Evolutionary conservation across 495 filamentous ascomycete genomes (phyloP).

Genomic region (Lindgomyces ingoldianus): DNA sequence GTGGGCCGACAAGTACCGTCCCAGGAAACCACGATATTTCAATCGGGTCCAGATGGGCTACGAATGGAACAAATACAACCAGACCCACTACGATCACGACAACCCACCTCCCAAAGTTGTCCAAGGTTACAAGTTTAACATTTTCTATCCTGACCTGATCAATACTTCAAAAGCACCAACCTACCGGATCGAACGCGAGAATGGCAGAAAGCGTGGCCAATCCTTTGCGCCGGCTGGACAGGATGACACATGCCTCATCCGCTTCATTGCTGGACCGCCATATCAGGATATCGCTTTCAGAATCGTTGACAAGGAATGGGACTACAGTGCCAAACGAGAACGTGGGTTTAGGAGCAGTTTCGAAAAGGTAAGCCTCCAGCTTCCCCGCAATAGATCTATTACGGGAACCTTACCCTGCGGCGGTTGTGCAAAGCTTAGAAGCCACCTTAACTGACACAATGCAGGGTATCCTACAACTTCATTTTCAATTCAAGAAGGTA

Average conservation of each 20-base stretch:
- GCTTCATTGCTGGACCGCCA: conserved; percentile 92
- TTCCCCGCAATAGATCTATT: neutral
- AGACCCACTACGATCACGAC: conserved; percentile 99
- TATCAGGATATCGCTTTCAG: conserved; percentile 98
- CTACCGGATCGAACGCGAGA: conserved; percentile 89
- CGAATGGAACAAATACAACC: conserved; percentile 99
- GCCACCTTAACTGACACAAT: conserved; percentile 42
- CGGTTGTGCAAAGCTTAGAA: conserved; percentile 30
- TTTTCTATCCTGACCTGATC: conserved; percentile 98
- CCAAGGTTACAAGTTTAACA: conserved; percentile 99
- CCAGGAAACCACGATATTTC: conserved; percentile 94
- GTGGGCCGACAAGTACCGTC: conserved; percentile 89
- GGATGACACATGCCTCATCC: conserved; percentile 94
- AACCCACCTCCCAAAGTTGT: conserved; percentile 98
- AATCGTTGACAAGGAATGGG: conserved; percentile 99
- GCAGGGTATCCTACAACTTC: conserved; percentile 91
- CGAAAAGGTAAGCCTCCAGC: conserved; percentile 75
- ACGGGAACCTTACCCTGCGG: conserved; percentile 5
- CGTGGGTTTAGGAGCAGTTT: conserved; percentile 95
- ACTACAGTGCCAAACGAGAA: conserved; percentile 94
- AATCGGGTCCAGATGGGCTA: conserved; percentile 99
- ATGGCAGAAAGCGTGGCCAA: conserved; percentile 84
- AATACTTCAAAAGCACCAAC: conserved; percentile 93
- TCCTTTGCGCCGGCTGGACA: conserved; percentile 94
- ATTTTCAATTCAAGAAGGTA: conserved; percentile 96